Conservation (phyloP, 2,329 filamentous ascomycete species). For the Colletotrichum sp. region DNA sequence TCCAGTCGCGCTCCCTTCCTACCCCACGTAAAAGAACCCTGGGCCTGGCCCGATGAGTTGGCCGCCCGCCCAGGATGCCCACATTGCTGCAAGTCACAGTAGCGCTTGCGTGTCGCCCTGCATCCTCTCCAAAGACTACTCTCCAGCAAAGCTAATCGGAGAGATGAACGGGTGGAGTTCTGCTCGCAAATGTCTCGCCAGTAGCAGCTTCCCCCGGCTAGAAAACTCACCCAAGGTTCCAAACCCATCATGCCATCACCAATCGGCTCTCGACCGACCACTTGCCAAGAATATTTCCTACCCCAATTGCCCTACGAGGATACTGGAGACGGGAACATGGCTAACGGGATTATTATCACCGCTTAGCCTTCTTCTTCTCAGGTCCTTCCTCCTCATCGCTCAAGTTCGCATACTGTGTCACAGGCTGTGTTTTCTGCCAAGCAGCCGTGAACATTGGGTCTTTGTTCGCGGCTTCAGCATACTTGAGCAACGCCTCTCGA, state of each 20-base stretch:
- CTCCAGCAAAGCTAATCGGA: slow-evolving; percentile 14
- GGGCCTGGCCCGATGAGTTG: slow-evolving; percentile 10
- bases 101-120: slow-evolving; percentile 7
- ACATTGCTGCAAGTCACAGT: slow-evolving; percentile 14
- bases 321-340: slow-evolving; percentile 1
- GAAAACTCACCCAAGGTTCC: neutral
- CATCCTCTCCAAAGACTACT: neutral
- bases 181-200: neutral
- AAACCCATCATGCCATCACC: neutral
- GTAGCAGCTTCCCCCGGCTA: neutral
- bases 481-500: slow-evolving; percentile 90
- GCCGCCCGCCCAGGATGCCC: slow-evolving; percentile 4
- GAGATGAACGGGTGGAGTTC: slow-evolving; percentile 16
- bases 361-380: slow-evolving; percentile 53
- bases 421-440: slow-evolving; percentile 90
- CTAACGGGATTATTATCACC: slow-evolving; percentile 34
- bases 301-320: slow-evolving; percentile 16
- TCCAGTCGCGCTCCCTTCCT: neutral
- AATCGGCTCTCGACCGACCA: neutral
- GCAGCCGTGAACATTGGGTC: slow-evolving; percentile 95
- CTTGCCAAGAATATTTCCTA: neutral
- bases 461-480: slow-evolving; percentile 90
- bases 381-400: slow-evolving; percentile 62
- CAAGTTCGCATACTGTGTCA: slow-evolving; percentile 87
- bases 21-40: neutral